Percentiles rank a stretch among this genome's conserved stretches.
Conservation (phyloP, 179 eudicot species). For the Silene vulgaris region DNA sequence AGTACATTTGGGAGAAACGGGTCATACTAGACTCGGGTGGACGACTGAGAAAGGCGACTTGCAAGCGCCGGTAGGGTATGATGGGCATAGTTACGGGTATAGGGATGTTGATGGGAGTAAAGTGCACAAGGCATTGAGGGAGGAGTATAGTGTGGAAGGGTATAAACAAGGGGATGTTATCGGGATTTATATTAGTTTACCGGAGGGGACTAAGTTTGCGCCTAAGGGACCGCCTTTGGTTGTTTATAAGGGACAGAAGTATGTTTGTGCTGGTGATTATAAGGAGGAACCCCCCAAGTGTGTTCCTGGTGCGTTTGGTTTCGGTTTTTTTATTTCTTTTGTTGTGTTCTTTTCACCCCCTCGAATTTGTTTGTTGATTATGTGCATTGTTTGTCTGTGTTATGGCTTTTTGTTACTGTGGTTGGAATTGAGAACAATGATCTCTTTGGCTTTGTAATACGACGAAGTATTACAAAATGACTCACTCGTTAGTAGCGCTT, state of each 20-base stretch:
- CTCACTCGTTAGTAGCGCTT: no score
- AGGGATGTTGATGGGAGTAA: constrained; percentile 96
- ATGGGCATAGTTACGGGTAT: constrained; percentile 81
- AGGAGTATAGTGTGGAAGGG: constrained; percentile 79
- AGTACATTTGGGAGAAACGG: constrained; percentile 69
- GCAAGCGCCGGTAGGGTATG: constrained; percentile 98
- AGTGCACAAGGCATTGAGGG: constrained; percentile 87
- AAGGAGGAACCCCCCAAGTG: constrained; percentile 75
- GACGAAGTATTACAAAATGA: no score
- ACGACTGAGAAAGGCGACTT: constrained; percentile 90
- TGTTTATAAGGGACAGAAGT: constrained; percentile 79
- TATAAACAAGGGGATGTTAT: constrained; percentile 89
- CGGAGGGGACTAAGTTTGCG: constrained; percentile 57
- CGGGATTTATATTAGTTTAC: constrained; percentile 83
- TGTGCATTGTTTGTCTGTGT: not conserved
- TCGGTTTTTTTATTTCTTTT: constrained; percentile 2
- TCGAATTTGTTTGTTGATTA: not conserved
- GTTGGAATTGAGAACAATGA: not conserved
- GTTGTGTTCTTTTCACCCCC: not conserved
- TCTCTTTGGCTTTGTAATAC: not conserved
- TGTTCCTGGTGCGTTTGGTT: constrained; percentile 63
- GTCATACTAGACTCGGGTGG: constrained; percentile 93
- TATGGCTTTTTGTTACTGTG: not conserved
- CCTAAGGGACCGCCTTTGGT: constrained; percentile 69
- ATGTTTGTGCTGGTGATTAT: constrained; percentile 55